Base-by-base conservation (phyloP, 2,329 filamentous ascomycete species). In the Fusarium solani-melongenae region DNA sequence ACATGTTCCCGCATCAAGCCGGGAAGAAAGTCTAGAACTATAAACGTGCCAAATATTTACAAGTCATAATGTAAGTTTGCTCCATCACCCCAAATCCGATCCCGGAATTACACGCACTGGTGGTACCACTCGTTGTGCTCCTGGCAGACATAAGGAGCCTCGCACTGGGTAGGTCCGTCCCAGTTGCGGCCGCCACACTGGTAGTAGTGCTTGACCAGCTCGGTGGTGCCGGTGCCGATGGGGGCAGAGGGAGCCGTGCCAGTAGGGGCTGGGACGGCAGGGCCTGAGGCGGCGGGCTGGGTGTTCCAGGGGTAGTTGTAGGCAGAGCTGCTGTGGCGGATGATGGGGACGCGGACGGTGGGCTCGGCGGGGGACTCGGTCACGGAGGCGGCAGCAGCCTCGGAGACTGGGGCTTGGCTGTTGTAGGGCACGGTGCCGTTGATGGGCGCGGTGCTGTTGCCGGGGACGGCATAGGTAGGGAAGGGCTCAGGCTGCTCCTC, bases 161-260 rank as follows among this genome's bases (percentile, higher is more conserved):
- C 75, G 12, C 75, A 77, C 66, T 69, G n/a, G 2, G 75, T 77
- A 14, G 75, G 34, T 1, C 75, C 75, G 17, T 57, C 33, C 62
- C 68, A 76, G 71, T 69, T 71, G 3, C 63, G 62, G 11, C 75
- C 75, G 1, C 75, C 75, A 15, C 75, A 77, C 64, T 77, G 75
- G 65, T 77, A 71, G 58, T 69, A 77, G 31, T 64, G 67, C 62
- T 72, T 67, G 15, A 59, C 74, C 5, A 53, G 9, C 12, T 65
- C 51, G 11, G 17, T 41, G 6, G 62, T 69, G 2, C 67, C 73
- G 2, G 75, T 77, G 36, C 64, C 69, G 0, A 73, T 58, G 1
- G 75, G 71, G 0, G 29, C 53, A 1, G 75, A 41, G 4, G 73
- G 65, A 1, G 66, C 60, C 2, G 75, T 76, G 1, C 71, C 75